phyloP scores from a whole-genome alignment of 2,329 filamentous ascomycete genomes.

The Beauveria australis region DNA sequence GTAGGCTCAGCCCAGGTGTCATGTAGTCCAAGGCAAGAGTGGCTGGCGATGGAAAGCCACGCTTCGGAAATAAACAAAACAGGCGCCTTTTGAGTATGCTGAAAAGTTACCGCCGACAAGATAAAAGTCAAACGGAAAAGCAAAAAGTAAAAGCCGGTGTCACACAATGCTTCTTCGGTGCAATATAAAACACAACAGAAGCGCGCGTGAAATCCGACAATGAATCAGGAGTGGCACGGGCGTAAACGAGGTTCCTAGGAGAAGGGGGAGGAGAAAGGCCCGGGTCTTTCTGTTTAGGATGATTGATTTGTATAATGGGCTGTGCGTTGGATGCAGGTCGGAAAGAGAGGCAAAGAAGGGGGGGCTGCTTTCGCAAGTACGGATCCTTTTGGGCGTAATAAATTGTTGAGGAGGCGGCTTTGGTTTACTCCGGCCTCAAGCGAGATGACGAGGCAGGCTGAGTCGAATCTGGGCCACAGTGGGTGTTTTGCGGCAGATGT shows the following conservation, averaged over 20 bases:
- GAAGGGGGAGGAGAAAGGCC: not conserved
- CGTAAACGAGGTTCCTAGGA: not conserved
- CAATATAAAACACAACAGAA: not conserved
- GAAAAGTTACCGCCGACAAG: not conserved
- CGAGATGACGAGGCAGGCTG: slow-evolving; percentile 10
- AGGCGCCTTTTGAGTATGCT: not conserved
- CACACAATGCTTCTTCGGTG: not conserved
- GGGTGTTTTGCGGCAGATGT: not conserved
- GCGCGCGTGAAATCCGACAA: not conserved
- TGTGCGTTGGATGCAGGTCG: not conserved
- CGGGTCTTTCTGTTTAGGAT: not conserved
- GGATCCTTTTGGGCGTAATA: not conserved
- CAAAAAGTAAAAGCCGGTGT: not conserved
- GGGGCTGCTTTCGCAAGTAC: not conserved
- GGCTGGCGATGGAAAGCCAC: not conserved
- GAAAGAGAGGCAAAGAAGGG: not conserved
- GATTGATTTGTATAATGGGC: not conserved
- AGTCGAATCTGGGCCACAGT: slow-evolving; percentile 1
- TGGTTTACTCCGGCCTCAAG: not conserved
- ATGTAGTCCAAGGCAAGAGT: not conserved
- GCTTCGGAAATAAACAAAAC: not conserved
- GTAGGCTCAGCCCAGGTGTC: not conserved
- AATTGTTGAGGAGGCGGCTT: slow-evolving; percentile 5
- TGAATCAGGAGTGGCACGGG: not conserved
- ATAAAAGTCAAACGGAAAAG: not conserved